Base-by-base conservation (phyloP, 2,329 filamentous ascomycete species). In the Diplodia intermedia region DNA sequence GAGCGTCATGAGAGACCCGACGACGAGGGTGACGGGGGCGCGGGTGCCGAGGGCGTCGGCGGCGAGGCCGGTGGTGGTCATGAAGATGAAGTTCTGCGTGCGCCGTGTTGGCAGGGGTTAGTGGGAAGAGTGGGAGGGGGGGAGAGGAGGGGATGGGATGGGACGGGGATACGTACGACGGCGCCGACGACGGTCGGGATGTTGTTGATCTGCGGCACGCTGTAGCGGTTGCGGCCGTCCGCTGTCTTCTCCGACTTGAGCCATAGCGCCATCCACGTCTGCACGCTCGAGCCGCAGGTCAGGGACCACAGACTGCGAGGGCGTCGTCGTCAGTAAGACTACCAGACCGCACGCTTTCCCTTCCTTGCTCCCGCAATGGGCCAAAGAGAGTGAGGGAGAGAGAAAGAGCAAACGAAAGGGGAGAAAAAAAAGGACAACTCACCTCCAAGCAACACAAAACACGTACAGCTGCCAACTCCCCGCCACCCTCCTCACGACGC, bases 121-220 rank as follows among this genome's bases (percentile, higher is more conserved):
- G 33, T 7, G 43, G n/a, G 14, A 2, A 1, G 12, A 38, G 43
- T 18, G n/a, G n/a, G n/a, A 47, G 26, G 18, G 2, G 7, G 3
- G 18, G 15, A 29, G 33, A 1, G 11, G 0, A 14, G 9, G 8
- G 5, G 1, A 6, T 23, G n/a, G 12, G 15, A 6, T 23, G 23
- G 23, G 23, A 23, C 2, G 23, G 23, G n/a, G 1, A 15, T 6
- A 62, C 57, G 12, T 62, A 62, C 57, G 18, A 68, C 52, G 11
- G 81, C 82, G 40, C 79, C 79, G 36, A 82, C 78, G 29, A 76
- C 73, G 0, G 82, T 84, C 1, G 82, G 80, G 40, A 83, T 83
- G 70, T 80, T 82, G 74, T 84, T 83, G 74, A 82, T 78, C 70
- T 83, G 71, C 1, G 78, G 76, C 2, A 82, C 73, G 0, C 75